Base-by-base conservation (phyloP, 768 basidiomycete species). In the Hygrocybe punicea region DNA sequence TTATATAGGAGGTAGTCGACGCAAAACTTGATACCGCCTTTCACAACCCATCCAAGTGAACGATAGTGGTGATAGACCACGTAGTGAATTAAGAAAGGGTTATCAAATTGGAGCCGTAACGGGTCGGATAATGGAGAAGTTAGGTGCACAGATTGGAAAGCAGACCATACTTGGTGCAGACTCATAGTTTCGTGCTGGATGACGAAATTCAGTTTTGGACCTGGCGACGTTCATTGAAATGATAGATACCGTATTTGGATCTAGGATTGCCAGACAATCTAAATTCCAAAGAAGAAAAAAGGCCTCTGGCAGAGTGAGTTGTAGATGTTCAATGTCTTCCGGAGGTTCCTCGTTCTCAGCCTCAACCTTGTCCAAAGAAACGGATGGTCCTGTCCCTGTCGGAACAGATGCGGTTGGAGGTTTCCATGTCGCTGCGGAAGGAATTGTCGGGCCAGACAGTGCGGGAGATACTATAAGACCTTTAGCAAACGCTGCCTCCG, bases 1-100 rank as follows among this genome's bases (percentile, higher is more conserved):
- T 92, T 94, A 71, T 99, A 99, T 24, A 98, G 73, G 9, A 99
- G 81, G 73, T 89, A 94, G 66, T 99, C 97, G 37, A 89, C 89
- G 64, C 95, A 98, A 72, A 99, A 99, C 71, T 99, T 99, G 77
- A 97, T 86, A 1, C 97, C 97, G 25, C 86, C 84, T 71, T 94
- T 93, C 60, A 97, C 86, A 17, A 98, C 91, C 97, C 96, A 99
- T 23, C 97, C 97, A 7, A 98, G 80, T 4, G 94, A 93, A 14
- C 96, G 84, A 67, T 90, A 98, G 71, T 98, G 94, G 69, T 98
- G 96, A 65, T 95, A 97, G 3, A 84, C 84, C 49, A 87, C 84
- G 64, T 98, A 99, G 65, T 91, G 82, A 39, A 98, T 78, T 23
- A 99, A 73, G 74, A 98, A 95, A 0, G 94, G 94, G 67, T 95